phyloP scores from a whole-genome alignment of 805 yeast genomes.

The Alloascoidea africana region DNA sequence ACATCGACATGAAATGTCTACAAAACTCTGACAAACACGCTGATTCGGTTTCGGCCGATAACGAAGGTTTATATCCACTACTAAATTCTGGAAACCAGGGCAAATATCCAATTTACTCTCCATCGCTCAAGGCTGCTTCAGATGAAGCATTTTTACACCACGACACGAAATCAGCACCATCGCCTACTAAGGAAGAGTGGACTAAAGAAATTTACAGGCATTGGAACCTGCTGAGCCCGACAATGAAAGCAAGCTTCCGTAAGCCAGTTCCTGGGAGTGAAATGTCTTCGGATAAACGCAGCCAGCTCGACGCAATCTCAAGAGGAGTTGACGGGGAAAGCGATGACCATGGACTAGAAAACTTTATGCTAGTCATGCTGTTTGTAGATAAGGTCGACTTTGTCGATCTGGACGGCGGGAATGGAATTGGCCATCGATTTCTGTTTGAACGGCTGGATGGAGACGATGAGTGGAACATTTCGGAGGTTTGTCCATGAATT shows the following conservation, averaged over 20 bases:
- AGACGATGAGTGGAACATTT: conserved; percentile 60
- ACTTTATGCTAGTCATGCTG: conserved; percentile 55
- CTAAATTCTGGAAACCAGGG: too few relatives aligned
- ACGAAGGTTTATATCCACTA: too few relatives aligned
- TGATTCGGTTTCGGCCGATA: neutral
- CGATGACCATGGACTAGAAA: conserved; percentile 42
- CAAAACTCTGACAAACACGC: neutral
- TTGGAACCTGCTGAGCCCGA: conserved; percentile 47
- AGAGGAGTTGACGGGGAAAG: conserved; percentile 73
- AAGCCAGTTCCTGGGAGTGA: conserved; percentile 60
- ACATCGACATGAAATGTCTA: neutral
- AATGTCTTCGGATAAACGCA: conserved; percentile 37
- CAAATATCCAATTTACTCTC: conserved; percentile 2
- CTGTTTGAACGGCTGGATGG: conserved; percentile 33
- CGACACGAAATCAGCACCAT: conserved; percentile 10
- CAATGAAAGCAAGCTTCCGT: conserved; percentile 48
- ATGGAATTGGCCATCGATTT: conserved; percentile 24
- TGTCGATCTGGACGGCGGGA: conserved; percentile 38
- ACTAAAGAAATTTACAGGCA: conserved; percentile 40
- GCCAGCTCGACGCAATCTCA: conserved; percentile 50
- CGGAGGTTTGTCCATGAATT: conserved; percentile 68
- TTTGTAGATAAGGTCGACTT: conserved; percentile 60
- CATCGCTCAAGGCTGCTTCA: neutral
- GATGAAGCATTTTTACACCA: neutral
- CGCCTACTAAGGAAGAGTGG: conserved; percentile 56